A percentile compares a stretch with the other conserved stretches of the same genome.
Conservation (phyloP, 2,329 filamentous ascomycete genomes). For the Diaporthe destruens region DNA sequence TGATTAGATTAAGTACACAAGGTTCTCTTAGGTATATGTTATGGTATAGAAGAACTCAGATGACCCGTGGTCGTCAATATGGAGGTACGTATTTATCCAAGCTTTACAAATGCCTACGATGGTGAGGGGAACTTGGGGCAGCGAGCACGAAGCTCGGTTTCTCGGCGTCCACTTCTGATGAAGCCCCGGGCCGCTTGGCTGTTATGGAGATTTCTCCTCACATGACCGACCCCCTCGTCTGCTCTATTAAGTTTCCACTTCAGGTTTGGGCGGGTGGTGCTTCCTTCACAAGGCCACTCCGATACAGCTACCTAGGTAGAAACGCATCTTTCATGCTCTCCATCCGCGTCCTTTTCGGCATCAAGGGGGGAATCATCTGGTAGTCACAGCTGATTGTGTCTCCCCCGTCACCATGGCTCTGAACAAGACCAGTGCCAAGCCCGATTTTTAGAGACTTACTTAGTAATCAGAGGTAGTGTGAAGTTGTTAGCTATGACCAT, state of each 20-base stretch:
- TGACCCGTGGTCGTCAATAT: background rate
- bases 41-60: background rate
- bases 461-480: background rate
- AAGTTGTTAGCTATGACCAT: background rate
- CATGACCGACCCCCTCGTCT: constrained; percentile 12
- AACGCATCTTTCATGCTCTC: background rate
- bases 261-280: background rate
- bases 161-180: constrained; percentile 31
- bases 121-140: constrained; percentile 5
- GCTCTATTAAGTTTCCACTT: background rate
- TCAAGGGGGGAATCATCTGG: background rate
- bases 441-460: too few species aligned
- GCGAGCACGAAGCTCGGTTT: constrained; percentile 19
- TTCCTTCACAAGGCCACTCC: background rate
- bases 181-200: constrained; percentile 19
- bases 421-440: background rate
- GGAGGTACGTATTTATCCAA: background rate
- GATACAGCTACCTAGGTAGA: too few species aligned
- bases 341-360: background rate
- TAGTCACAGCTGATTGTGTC: background rate
- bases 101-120: background rate
- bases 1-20: background rate
- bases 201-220: constrained; percentile 14
- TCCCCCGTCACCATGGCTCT: background rate
- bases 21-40: background rate